Conservation (phyloP, 108 stramenopile species). For the Schizochytrium sp. region DNA sequence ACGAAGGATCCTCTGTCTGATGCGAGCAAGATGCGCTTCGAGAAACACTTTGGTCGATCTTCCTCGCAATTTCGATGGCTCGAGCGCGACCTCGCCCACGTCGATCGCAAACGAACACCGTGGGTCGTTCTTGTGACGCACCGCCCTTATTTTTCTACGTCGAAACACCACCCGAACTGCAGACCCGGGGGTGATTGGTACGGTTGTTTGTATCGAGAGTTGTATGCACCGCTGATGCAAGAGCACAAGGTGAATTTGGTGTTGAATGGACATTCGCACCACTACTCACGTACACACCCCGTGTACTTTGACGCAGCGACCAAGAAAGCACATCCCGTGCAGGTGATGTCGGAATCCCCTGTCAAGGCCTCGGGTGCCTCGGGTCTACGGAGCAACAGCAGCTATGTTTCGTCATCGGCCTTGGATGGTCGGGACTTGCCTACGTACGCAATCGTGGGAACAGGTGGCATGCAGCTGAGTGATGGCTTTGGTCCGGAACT, state of each 20-base stretch:
- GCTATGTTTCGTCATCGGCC: background rate
- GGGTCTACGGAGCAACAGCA: no score
- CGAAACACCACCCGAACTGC: background rate
- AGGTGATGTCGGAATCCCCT: no score
- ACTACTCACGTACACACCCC: background rate
- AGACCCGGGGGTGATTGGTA: background rate
- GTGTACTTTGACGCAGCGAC: background rate
- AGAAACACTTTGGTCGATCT: background rate
- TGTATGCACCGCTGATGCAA: background rate
- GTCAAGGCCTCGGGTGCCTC: no score
- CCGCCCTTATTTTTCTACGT: background rate
- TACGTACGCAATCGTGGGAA: background rate
- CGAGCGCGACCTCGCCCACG: background rate
- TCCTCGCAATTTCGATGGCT: conserved; percentile 17
- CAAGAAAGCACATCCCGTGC: background rate
- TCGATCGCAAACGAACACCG: background rate
- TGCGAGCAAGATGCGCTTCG: background rate
- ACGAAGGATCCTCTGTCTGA: background rate
- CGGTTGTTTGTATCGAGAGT: background rate
- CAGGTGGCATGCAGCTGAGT: background rate
- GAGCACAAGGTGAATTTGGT: background rate
- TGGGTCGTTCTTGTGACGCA: conserved; percentile 1
- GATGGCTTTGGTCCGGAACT: background rate
- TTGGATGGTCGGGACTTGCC: background rate
- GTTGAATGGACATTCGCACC: background rate